Evolutionary conservation across 2,329 filamentous ascomycete genomes (phyloP).

Genomic region (Chaetomium globosum): DNA sequence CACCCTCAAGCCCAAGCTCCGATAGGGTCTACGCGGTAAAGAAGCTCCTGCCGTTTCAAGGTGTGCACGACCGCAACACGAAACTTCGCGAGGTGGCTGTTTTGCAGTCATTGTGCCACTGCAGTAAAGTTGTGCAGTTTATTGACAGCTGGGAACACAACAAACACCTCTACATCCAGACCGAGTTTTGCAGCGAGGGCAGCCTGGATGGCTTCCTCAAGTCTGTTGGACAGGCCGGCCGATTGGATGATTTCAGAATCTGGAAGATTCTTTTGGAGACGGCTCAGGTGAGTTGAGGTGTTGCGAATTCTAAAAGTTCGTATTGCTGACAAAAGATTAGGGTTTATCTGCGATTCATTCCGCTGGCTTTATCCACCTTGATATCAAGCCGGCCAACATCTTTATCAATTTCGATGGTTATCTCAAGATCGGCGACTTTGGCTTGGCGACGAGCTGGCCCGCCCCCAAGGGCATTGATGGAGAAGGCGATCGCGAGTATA

Average conservation of each 20-base stretch:
- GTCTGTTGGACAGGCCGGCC: conserved; percentile 78
- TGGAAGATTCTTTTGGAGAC: conserved; percentile 96
- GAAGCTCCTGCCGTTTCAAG: conserved; percentile 81
- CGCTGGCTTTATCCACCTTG: conserved; percentile 80
- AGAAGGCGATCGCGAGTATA: conserved; percentile 95
- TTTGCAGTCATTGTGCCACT: conserved; percentile 73
- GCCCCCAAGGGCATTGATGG: conserved; percentile 76
- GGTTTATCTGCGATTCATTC: conserved; percentile 89
- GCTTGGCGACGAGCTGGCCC: conserved; percentile 77
- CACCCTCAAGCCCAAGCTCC: conserved; percentile 57
- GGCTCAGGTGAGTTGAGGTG: conserved; percentile 64
- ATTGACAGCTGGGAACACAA: conserved; percentile 86
- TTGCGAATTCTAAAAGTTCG: conserved; percentile 8
- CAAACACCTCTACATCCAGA: conserved; percentile 90
- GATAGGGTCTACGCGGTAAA: conserved; percentile 85
- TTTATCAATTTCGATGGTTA: conserved; percentile 79
- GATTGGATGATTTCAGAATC: conserved; percentile 94
- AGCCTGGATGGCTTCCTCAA: conserved; percentile 83
- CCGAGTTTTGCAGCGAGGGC: conserved; percentile 93
- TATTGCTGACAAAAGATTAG: conserved; percentile 47
- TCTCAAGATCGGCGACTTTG: conserved; percentile 85
- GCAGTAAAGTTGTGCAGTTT: conserved; percentile 83
- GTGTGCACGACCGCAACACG: conserved; percentile 75
- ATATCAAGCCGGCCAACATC: conserved; percentile 83
- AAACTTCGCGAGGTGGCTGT: conserved; percentile 84